Percentiles rank a stretch among this genome's conserved stretches.
Conservation (phyloP, 2,329 filamentous ascomycete genomes). For the Cercospora sojina region DNA sequence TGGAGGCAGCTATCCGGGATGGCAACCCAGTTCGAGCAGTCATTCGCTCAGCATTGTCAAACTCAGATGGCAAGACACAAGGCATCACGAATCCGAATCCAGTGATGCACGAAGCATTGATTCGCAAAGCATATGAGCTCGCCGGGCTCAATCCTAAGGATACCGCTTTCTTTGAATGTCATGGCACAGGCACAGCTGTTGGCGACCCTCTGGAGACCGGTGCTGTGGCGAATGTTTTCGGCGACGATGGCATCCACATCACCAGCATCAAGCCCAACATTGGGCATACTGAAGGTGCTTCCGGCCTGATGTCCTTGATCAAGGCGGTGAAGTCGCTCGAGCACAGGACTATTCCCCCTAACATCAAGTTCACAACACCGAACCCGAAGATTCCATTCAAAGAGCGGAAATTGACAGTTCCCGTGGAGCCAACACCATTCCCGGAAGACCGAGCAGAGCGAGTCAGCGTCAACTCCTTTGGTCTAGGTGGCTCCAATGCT, state of each 20-base stretch:
- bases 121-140: neutral
- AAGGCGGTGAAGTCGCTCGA: slow-evolving; percentile 18
- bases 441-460: neutral
- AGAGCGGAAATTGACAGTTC: neutral
- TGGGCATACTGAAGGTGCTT: slow-evolving; percentile 21
- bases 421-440: neutral
- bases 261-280: slow-evolving; percentile 4
- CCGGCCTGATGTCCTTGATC: slow-evolving; percentile 19
- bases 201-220: neutral
- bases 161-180: neutral
- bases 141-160: neutral
- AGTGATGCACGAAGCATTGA: neutral
- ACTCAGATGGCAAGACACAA: neutral
- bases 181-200: neutral
- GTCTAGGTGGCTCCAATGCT: neutral
- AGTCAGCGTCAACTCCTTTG: neutral
- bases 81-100: slow-evolving; percentile 4
- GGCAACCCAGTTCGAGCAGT: slow-evolving; percentile 13
- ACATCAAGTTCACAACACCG: neutral
- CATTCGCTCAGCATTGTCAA: slow-evolving; percentile 4
- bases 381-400: neutral
- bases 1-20: neutral
- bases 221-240: neutral
- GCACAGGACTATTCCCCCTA: neutral
- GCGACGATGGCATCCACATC: neutral